These are phyloP conservation scores for Chalara sp. DNA, from an alignment of 2,329 filamentous ascomycete genomes.

Conservation along the genomic window DNA sequence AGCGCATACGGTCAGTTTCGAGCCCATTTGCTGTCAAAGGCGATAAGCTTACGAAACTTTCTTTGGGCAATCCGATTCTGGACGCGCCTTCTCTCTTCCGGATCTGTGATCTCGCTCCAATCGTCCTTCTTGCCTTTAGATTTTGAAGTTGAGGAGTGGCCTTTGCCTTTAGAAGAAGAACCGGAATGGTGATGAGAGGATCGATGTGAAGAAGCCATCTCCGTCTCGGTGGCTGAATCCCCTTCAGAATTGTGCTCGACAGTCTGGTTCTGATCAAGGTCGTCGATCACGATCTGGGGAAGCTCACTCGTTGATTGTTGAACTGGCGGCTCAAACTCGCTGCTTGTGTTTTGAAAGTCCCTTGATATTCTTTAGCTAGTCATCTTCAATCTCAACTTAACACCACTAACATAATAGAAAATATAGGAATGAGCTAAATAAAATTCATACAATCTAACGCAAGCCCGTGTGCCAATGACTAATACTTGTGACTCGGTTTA, in stretches of 20 bases:
- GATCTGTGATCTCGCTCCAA: slow-evolving; percentile 65
- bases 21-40: neutral
- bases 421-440: too few relatives aligned
- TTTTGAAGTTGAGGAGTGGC: slow-evolving; percentile 27
- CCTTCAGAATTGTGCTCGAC: slow-evolving; percentile 12
- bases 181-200: slow-evolving; percentile 16
- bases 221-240: slow-evolving; percentile 12
- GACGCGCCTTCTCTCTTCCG: slow-evolving; percentile 64
- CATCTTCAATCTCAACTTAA: too few relatives aligned
- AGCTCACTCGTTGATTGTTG: neutral
- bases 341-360: too few relatives aligned
- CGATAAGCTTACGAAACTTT: slow-evolving; percentile 59
- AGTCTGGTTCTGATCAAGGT: slow-evolving; percentile 17
- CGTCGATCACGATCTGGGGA: slow-evolving; percentile 19
- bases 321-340: too few relatives aligned
- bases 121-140: slow-evolving; percentile 44
- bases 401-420: too few relatives aligned
- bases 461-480: too few relatives aligned
- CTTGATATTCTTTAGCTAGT: too few relatives aligned
- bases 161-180: slow-evolving; percentile 17
- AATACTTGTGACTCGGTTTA: too few relatives aligned
- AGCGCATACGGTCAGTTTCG: neutral
- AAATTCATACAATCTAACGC: too few relatives aligned
- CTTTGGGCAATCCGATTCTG: slow-evolving; percentile 72
- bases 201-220: slow-evolving; percentile 24